Evolutionary conservation across 140 eudicot species (phyloP), one percentile per base, ranked within the genome.

Genomic region (Anethum foeniculum): DNA sequence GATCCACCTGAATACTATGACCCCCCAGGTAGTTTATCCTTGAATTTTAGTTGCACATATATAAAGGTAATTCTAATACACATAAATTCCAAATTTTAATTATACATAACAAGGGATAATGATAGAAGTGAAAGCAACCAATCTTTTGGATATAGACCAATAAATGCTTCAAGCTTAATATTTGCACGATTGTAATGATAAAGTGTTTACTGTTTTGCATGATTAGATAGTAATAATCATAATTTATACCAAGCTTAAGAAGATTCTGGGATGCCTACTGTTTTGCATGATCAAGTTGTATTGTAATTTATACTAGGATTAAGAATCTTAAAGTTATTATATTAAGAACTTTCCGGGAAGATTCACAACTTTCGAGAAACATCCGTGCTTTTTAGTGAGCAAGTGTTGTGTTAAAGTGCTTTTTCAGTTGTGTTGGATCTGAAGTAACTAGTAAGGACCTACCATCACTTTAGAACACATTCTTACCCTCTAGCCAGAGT

Each of bases 1-100:
- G 99, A 95, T 86, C 97, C 95, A 79, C 97, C 97, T 14, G 99
- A 95, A 81, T 95, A 95, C 86, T 95, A 89, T 77, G 92, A 91
- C 44, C 69, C 96, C 44, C 91, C 97, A 77, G 97, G 99, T 95
- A 88, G 39, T 51, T 76, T 77, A 39, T 49, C 75, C 23, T 48
- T 77, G 51, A 79, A 67, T 44, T 15, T 38, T 56, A 11, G 15
- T 13, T 5, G 6, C 43, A 11, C 38, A 30, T 25, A 5, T 30
- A 67, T 67, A 28, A 30, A 67, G 34, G 43, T 67, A 27, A 28
- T 67, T 67, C 23, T 67, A 13, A 7, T 30, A 67, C 43, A 27
- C 32, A 62, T 62, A 8, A 25, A 25, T 62, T 62, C 30, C 74
- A 51, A 25, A 36, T 51, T 46, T 75, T 30, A 67, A 67, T 15